Evolutionary conservation across 2,329 filamentous ascomycete species (phyloP), one percentile per base, ranked within the genome.

Genomic region (Fusarium marasasianum): DNA sequence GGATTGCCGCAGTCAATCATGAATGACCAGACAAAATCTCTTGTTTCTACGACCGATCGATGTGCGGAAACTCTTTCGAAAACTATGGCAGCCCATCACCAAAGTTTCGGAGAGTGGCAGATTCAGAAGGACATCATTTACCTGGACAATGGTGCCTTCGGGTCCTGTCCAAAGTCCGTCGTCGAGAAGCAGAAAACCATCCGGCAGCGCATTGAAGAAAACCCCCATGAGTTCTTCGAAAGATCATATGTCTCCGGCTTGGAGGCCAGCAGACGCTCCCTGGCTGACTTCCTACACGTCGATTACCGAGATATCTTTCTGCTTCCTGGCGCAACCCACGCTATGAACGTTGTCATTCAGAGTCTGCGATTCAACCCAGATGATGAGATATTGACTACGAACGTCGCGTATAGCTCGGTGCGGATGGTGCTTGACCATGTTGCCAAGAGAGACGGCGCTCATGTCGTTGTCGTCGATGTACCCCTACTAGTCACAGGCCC

Each of bases 321-420:
- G 5, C 43, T 59, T 14, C 56, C 56, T 9, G 51, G 56, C 8
- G 56, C 56, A 29, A 59, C 41, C 3, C 41, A 59, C 15, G 56
- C 41, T 8, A 11, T 59, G 41, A 59, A 59, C 9, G 24, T 59
- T 17, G 56, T 59, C 17, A 47, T 59, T 33, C 56, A 59, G 40
- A 48, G 56, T 26, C 33, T 59, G 4, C 35, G 17, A 12, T 48
- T 47, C 41, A 7, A 38, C 1, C 9, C 18, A 24, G 56, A 47
- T 8, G 56, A 59, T 35, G 56, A 59, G 10, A 59, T 59, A 47
- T 33, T 59, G 43, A 59, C 56, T n/a, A 59, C 41, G 4, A 59
- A 59, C n/a, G 37, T 43, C 14, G 56, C 56, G 3, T 59, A 59
- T 11, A 59, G 56, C 56, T 59, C 56, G 20, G 33, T 48, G 15